Evolutionary conservation across 306 rosid species (phyloP), one percentile per base, ranked within the genome.

Genomic region (Quercus variabilis): DNA sequence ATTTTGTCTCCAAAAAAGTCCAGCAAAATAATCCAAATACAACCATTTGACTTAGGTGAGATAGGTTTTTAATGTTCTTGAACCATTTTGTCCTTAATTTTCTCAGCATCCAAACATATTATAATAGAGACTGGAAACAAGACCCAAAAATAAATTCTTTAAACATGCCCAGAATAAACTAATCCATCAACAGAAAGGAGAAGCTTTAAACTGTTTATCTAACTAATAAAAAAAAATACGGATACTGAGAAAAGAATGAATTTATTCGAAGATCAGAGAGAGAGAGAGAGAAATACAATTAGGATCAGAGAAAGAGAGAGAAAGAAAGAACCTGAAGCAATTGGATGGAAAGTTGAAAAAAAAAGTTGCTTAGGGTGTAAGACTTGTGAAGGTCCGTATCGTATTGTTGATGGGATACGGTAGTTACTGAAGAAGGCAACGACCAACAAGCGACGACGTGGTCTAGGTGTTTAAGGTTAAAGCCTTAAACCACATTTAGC

Each of bases 301-400:
- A 1, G 21, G 59, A 56, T 55, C 33, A 21, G 19, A 51, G 57
- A 58, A 75, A 46, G 56, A 62, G 55, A 57, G 14, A 75, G 55
- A 6, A 11, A 41, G 62, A 11, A 11, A 41, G 69, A 41, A 79
- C 83, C 83, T 79, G 52, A 73, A 63, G 57, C 18, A 17, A 19
- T 55, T 33, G 57, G 56, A 51, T 33, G 57, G 51, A 56, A 35
- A 49, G 71, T 21, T 30, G 65, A 54, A 59, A 62, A 7, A 5
- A 41, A 30, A 3, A 23, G 23, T 83, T 84, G 67, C 81, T 77
- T 79, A 55, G 55, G 49, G 73, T 41, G 75, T 46, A 78, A 81
- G 76, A 82, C 14, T 67, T 74, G 75, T 41, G 58, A 56, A 5
- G 77, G 52, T 1, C 20, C 4, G 19, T 19, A 9, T 3, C 3